phyloP scores from a whole-genome alignment of 2,329 filamentous ascomycete species.

The Chrysosphaeria jannelii region DNA sequence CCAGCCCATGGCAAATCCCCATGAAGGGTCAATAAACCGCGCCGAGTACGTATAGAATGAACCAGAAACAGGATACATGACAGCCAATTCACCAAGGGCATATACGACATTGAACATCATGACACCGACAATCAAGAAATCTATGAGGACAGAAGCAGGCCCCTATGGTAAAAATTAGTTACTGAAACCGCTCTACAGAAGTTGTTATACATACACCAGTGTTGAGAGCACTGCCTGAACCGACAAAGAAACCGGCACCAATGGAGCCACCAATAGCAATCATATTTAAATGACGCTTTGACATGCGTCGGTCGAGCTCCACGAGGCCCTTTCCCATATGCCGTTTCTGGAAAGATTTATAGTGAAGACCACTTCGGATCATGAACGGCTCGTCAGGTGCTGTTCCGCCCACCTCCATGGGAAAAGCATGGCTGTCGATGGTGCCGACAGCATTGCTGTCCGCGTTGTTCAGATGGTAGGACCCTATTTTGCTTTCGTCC shows the following conservation, averaged over 20 bases:
- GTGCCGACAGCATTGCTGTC: slow-evolving; percentile 1
- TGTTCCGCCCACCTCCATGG: background rate
- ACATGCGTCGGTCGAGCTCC: slow-evolving; percentile 10
- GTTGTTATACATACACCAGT: slow-evolving; percentile 14
- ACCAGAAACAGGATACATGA: slow-evolving; percentile 24
- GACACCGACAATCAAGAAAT: slow-evolving; percentile 23
- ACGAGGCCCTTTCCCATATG: slow-evolving; percentile 9
- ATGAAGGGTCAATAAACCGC: slow-evolving; percentile 25
- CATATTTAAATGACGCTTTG: slow-evolving; percentile 6
- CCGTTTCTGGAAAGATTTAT: slow-evolving; percentile 13
- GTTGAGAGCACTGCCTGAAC: slow-evolving; percentile 19
- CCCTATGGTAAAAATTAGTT: slow-evolving; percentile 7
- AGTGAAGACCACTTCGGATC: slow-evolving; percentile 13
- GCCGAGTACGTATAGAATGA: slow-evolving; percentile 26
- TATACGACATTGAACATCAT: slow-evolving; percentile 33
- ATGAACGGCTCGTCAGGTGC: slow-evolving; percentile 7
- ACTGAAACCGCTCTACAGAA: background rate
- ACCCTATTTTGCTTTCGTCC: no score
- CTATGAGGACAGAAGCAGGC: slow-evolving; percentile 14
- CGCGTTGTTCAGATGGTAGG: slow-evolving; percentile 1
- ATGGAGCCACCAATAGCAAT: slow-evolving; percentile 16
- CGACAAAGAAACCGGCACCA: slow-evolving; percentile 30
- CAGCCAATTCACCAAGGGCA: slow-evolving; percentile 25
- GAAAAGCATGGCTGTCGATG: background rate
- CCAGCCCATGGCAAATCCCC: slow-evolving; percentile 20